These are phyloP conservation scores for Stygiomarasmius scandens DNA, from an alignment of 1,284 basidiomycete species.

Conservation along the genomic window DNA sequence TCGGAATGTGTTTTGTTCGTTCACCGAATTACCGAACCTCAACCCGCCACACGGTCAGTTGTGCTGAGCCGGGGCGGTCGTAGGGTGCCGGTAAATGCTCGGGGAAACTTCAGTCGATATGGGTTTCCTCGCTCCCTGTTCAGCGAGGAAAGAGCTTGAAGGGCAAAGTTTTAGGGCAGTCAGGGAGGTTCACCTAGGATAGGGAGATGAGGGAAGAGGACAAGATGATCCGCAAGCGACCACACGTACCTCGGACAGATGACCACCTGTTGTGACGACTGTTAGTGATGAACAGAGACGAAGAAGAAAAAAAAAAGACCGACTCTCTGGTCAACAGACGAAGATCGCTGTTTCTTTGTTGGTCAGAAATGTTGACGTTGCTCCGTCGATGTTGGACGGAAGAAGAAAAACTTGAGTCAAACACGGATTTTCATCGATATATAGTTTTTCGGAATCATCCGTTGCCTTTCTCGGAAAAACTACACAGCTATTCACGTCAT, in stretches of 20 bases:
- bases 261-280: constrained; percentile 61
- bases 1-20: constrained; percentile 19
- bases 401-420: too few relatives aligned
- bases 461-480: too few relatives aligned
- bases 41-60: constrained; percentile 64
- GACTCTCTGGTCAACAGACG: constrained; percentile 81
- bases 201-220: constrained; percentile 22
- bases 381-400: too few relatives aligned
- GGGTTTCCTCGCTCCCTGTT: constrained; percentile 68
- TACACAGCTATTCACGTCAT: too few relatives aligned
- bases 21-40: constrained; percentile 62
- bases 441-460: too few relatives aligned
- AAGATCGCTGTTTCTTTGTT: constrained; percentile 76
- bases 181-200: constrained; percentile 80
- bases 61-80: constrained; percentile 53
- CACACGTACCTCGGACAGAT: constrained; percentile 68
- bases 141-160: constrained; percentile 67
- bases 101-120: constrained; percentile 55
- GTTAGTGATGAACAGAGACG: too few relatives aligned
- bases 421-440: too few relatives aligned
- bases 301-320: constrained; percentile 33
- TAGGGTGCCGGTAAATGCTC: constrained; percentile 59
- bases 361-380: constrained; percentile 66
- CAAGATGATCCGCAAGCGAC: constrained; percentile 12
- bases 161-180: constrained; percentile 47